Evolutionary conservation across 1,284 basidiomycete genomes (phyloP), one percentile per base, ranked within the genome.

Genomic region (Sphagnurus paluster): DNA sequence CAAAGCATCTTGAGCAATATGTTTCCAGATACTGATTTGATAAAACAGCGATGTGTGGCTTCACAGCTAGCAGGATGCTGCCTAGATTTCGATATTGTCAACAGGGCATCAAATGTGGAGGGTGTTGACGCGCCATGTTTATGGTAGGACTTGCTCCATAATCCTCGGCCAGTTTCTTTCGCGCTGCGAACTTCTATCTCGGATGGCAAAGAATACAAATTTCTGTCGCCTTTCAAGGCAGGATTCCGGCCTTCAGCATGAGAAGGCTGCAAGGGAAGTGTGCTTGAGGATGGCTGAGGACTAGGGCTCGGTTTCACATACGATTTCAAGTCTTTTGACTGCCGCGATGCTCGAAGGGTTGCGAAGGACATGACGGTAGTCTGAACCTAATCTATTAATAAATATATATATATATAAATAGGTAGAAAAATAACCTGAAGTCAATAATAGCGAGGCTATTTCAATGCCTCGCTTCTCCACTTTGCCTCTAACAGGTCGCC

Each of bases 1-100:
- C 68, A 35, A 77, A 77, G 57, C 93, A 95, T 8, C 68, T 70
- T 0, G 88, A 87, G 56, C 93, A 95, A 59, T 82, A 74, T 0
- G 66, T 65, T 5, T 72, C 64, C 8, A 95, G 70, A 54, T 79
- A 74, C 11, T 67, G 62, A n/a, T 75, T 82, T 1, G 89, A 88
- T 13, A 95, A 74, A 0, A 80, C 80, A 13, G 79, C 72, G 8
- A 83, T 71, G 45, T 83, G 76, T 0, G 90, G 90, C 37, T 71
- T 69, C 2, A 77, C 57, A 2, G 74, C 64, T 14, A 90, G 48
- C 11, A 93, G 50, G 1, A 76, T 63, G 14, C 76, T 68, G 9
- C 91, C 90, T 93, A 53, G 14, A n/a, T 44, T 42, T 41, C 6
- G 10, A 14, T 38, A 11, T 19, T 25, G 17, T 25, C 25, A 20